These are phyloP conservation scores for Tolypocladium ophioglossoides DNA, from an alignment of 2,329 filamentous ascomycete species.

Conservation along the genomic window DNA sequence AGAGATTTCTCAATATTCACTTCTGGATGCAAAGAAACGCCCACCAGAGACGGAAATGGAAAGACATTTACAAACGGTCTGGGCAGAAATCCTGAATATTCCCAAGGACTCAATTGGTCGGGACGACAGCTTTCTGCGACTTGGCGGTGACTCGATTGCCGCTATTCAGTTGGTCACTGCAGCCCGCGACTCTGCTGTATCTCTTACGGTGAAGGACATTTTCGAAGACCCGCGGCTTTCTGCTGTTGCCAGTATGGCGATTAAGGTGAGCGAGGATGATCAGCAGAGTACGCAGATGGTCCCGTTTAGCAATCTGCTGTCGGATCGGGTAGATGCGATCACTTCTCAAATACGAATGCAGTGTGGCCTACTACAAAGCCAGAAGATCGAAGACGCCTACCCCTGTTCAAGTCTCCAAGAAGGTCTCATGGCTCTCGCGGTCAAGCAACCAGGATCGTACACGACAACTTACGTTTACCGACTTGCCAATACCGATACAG, in stretches of 20 bases:
- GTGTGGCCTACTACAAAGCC: neutral
- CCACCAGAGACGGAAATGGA: neutral
- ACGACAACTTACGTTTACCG: neutral
- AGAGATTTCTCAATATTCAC: neutral
- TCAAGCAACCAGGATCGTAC: neutral
- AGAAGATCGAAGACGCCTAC: neutral
- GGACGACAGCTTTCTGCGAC: neutral
- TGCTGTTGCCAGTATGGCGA: neutral
- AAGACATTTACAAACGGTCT: neutral
- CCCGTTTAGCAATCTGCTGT: neutral
- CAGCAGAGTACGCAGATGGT: neutral
- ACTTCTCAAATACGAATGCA: neutral
- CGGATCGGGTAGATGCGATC: neutral
- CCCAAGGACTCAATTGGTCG: neutral
- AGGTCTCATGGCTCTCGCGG: neutral
- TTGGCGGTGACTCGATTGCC: constrained; percentile 7
- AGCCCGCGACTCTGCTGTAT: neutral
- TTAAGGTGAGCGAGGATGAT: neutral
- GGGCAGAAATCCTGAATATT: constrained; percentile 2
- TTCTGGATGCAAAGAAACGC: neutral
- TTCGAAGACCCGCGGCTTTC: neutral
- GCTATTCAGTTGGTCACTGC: constrained; percentile 1
- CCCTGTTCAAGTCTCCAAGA: neutral
- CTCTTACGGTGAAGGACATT: neutral
- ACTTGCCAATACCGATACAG: neutral